These are phyloP conservation scores for Calcarisporium arbuscula DNA, from an alignment of 2,329 filamentous ascomycete genomes.

Conservation along the genomic window DNA sequence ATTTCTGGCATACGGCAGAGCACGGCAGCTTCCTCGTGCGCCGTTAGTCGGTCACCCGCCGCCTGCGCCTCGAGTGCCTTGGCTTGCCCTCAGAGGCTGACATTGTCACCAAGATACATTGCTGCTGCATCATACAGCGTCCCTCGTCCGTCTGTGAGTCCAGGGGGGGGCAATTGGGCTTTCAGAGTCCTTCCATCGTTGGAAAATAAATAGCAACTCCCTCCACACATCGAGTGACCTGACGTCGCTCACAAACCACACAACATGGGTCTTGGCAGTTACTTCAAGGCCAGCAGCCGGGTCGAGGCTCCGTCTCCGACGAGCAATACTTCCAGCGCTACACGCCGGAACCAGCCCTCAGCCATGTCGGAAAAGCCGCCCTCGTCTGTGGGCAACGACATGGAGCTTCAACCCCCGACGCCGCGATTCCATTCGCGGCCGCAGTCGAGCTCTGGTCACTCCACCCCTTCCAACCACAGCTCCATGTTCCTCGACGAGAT, in stretches of 20 bases:
- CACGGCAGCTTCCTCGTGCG: no score
- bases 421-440: constrained; percentile 24
- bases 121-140: no score
- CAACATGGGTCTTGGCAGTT: constrained; percentile 55
- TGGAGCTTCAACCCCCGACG: constrained; percentile 43
- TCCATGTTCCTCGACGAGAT: constrained; percentile 62
- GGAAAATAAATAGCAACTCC: no score
- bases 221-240: no score
- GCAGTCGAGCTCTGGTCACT: constrained; percentile 39
- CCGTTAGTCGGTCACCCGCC: no score
- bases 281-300: constrained; percentile 47
- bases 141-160: no score
- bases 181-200: no score
- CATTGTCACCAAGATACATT: no score
- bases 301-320: constrained; percentile 8
- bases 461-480: constrained; percentile 34
- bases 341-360: constrained; percentile 17
- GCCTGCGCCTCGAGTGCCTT: no score
- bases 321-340: constrained; percentile 13
- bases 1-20: no score
- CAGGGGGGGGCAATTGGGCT: no score
- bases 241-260: neutral
- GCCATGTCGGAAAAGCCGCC: constrained; percentile 31
- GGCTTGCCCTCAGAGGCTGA: no score
- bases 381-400: constrained; percentile 27